Evolutionary conservation across 306 rosid genomes (phyloP).

Genomic region (Quercus alba): DNA sequence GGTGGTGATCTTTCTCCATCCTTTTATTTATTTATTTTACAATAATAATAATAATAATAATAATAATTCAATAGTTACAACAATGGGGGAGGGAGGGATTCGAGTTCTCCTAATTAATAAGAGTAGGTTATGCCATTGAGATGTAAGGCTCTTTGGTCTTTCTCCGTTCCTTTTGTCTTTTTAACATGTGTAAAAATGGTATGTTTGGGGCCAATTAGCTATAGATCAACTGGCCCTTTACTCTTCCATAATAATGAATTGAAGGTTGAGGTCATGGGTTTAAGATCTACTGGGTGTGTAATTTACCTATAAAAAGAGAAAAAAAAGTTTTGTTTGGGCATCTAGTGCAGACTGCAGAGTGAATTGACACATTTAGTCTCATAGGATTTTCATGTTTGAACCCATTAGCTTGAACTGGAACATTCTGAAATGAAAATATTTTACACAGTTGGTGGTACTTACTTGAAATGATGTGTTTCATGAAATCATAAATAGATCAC

Average conservation of each 20-base stretch:
- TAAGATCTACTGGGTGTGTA: too few species aligned
- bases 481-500: neutral
- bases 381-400: neutral
- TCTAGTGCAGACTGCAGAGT: too few species aligned
- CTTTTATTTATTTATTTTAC: neutral
- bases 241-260: too few species aligned
- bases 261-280: too few species aligned
- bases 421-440: neutral
- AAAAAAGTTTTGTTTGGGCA: too few species aligned
- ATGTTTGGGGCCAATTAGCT: neutral
- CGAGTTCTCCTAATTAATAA: too few species aligned
- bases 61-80: too few species aligned
- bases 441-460: neutral
- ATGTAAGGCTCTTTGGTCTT: neutral
- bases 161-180: constrained; percentile 19
- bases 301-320: too few species aligned
- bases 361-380: neutral
- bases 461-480: neutral
- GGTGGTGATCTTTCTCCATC: constrained; percentile 43
- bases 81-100: too few species aligned
- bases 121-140: too few species aligned
- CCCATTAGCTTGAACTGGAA: neutral
- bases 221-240: too few species aligned
- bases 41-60: too few species aligned
- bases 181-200: neutral